Conservation (phyloP, 192 early-diverging fungal genomes). For the Coemansia sp. region DNA sequence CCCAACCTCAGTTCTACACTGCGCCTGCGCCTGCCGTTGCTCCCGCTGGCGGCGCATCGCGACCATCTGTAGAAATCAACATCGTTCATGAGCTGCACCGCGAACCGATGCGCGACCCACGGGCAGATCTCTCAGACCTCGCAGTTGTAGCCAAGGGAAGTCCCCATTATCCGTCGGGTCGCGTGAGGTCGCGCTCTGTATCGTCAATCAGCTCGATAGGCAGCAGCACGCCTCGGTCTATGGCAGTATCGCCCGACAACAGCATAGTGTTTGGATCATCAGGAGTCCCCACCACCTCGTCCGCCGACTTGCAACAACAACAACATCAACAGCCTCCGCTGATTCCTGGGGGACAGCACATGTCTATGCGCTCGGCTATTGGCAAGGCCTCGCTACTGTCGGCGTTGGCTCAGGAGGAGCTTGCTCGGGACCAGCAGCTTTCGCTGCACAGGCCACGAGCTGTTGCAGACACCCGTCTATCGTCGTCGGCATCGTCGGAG, state of each 20-base stretch:
- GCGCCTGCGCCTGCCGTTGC: neutral
- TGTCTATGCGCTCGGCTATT: conserved; percentile 12
- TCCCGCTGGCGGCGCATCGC: neutral
- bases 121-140: conserved; percentile 39
- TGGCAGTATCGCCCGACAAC: conserved; percentile 20
- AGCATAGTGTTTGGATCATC: conserved; percentile 1
- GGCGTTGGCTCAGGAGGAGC: conserved; percentile 22
- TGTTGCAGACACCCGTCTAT: neutral
- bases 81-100: conserved; percentile 29
- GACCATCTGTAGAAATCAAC: conserved; percentile 30
- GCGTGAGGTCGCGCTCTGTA: conserved; percentile 16
- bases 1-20: neutral
- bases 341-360: neutral
- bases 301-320: neutral
- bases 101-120: conserved; percentile 43
- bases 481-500: neutral
- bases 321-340: neutral
- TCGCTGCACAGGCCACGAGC: neutral
- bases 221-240: conserved; percentile 19
- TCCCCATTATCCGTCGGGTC: neutral
- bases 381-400: conserved; percentile 28
- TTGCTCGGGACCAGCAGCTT: conserved; percentile 9
- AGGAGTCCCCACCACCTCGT: neutral
- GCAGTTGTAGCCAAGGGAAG: neutral
- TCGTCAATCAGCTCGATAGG: conserved; percentile 19